Percentiles rank a stretch among this genome's conserved stretches.
Evolutionary conservation across 177 flowering plant genomes (phyloP).

Genomic region (Vitis hybrid): DNA sequence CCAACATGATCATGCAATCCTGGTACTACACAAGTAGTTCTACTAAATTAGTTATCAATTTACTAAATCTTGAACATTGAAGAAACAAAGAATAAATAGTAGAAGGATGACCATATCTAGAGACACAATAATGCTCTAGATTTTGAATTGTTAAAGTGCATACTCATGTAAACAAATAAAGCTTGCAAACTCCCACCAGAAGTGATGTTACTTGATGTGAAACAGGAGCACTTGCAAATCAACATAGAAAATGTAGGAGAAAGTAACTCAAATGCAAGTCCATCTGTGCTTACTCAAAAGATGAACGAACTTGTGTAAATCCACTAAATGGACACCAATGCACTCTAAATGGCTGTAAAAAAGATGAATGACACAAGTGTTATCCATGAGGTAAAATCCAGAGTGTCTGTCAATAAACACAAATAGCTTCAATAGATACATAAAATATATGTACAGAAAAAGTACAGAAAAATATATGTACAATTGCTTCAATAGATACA

Average conservation of each 20-base stretch:
- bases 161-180: background rate
- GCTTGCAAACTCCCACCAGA: background rate
- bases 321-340: slow-evolving; percentile 43
- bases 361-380: slow-evolving; percentile 6
- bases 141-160: background rate
- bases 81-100: no score
- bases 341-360: slow-evolving; percentile 35
- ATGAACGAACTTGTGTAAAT: slow-evolving; percentile 22
- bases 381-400: background rate
- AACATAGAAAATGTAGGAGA: background rate
- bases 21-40: no score
- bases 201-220: background rate
- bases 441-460: no score
- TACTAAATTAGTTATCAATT: no score
- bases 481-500: no score
- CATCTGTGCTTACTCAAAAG: slow-evolving; percentile 31
- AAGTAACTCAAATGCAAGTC: background rate
- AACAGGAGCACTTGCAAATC: background rate
- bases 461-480: no score
- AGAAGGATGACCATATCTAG: background rate
- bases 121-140: background rate
- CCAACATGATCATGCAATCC: no score
- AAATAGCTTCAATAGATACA: no score
- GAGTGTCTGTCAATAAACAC: no score
- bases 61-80: no score